phyloP scores from a whole-genome alignment of 345 rosid species.

The Acer campestre region DNA sequence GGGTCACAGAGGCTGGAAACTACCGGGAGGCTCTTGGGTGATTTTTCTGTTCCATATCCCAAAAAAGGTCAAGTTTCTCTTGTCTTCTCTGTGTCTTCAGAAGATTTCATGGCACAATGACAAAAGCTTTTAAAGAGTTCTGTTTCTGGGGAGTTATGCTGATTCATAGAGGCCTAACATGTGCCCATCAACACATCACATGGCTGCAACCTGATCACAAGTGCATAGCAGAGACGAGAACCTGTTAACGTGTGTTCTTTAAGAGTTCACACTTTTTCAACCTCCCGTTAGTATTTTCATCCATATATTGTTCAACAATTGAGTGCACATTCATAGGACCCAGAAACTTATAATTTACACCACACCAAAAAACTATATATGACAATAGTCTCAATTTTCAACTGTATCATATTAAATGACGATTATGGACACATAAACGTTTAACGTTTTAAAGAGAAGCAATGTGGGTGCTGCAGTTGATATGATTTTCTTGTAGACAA shows the following conservation, averaged over 20 bases:
- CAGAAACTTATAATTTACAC: too few relatives aligned
- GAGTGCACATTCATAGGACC: not conserved
- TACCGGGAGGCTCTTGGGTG: too few relatives aligned
- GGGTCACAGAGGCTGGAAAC: too few relatives aligned
- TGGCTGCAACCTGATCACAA: conserved; percentile 70
- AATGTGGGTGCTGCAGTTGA: not conserved
- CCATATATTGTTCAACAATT: not conserved
- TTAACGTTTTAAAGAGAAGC: too few relatives aligned
- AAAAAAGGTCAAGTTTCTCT: conserved; percentile 42
- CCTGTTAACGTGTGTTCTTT: not conserved
- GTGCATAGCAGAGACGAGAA: conserved; percentile 48
- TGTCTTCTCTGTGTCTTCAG: conserved; percentile 44
- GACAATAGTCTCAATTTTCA: too few relatives aligned
- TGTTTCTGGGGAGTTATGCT: conserved; percentile 27
- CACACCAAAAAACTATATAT: too few relatives aligned
- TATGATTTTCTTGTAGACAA: conserved; percentile 32
- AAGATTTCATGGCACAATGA: conserved; percentile 19
- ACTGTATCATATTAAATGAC: too few relatives aligned
- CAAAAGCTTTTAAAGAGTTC: conserved; percentile 6
- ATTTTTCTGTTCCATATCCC: conserved; percentile 15
- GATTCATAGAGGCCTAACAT: conserved; percentile 73
- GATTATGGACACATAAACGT: too few relatives aligned
- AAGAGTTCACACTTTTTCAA: too few relatives aligned
- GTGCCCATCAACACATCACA: conserved; percentile 86
- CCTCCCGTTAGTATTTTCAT: not conserved